Conservation (phyloP, 176 grass and related monocot species). For the Triticum timopheevii region DNA sequence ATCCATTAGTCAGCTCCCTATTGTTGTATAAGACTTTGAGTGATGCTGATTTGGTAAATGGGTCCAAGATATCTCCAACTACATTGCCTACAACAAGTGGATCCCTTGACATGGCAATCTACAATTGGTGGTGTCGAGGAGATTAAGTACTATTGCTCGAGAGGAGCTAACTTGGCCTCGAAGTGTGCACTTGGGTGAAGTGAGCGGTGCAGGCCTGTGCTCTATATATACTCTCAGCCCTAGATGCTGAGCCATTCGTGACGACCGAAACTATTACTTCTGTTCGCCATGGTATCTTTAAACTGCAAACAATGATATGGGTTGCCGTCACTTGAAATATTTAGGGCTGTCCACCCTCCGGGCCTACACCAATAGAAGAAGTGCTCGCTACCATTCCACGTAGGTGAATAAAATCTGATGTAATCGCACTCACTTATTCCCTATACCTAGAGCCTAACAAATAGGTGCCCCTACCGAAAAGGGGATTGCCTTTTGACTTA, state of each 20-base stretch:
- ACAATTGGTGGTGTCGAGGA: slow-evolving; percentile 24
- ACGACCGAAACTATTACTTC: slow-evolving; percentile 23
- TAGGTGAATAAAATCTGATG: slow-evolving; percentile 79
- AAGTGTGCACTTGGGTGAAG: slow-evolving; percentile 39
- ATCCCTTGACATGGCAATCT: slow-evolving; percentile 79
- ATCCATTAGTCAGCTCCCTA: slow-evolving; percentile 85
- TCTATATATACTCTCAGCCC: slow-evolving; percentile 71
- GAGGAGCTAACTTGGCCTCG: slow-evolving; percentile 42
- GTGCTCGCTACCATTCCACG: slow-evolving; percentile 48
- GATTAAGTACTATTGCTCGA: slow-evolving; percentile 11
- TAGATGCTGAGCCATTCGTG: slow-evolving; percentile 38
- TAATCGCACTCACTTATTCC: slow-evolving; percentile 68
- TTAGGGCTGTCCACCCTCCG: slow-evolving; percentile 51
- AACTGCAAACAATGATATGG: slow-evolving; percentile 51
- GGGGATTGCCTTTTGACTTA: slow-evolving; percentile 67
- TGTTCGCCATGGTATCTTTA: slow-evolving; percentile 54
- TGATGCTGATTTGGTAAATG: slow-evolving; percentile 72
- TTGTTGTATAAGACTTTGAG: slow-evolving; percentile 72
- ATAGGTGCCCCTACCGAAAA: slow-evolving; percentile 49
- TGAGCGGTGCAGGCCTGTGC: slow-evolving; percentile 49
- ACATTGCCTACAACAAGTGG: slow-evolving; percentile 86
- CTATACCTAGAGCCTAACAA: slow-evolving; percentile 65
- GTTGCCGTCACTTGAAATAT: slow-evolving; percentile 60
- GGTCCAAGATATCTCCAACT: slow-evolving; percentile 88
- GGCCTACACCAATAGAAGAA: slow-evolving; percentile 49